Evolutionary conservation across 169 alveolate species (phyloP).

Genomic region (Theileria parva): DNA sequence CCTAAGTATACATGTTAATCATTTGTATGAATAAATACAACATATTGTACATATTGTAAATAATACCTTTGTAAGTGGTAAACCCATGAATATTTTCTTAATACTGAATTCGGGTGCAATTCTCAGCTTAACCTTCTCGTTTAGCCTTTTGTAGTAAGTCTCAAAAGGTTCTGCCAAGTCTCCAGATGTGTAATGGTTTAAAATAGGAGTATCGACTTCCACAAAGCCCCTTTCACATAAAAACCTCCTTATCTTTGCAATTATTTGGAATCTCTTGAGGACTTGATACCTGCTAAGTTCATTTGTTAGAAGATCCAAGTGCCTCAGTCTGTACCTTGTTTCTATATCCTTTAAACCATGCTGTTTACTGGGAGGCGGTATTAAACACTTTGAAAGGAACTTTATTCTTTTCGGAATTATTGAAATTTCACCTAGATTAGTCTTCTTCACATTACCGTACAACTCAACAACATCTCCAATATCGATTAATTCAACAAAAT

Average conservation of each 20-base stretch:
- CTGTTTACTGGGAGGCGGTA: conserved; percentile 93
- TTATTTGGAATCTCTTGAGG: conserved; percentile 79
- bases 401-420: conserved; percentile 87
- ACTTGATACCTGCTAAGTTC: conserved; percentile 80
- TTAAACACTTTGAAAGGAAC: conserved; percentile 92
- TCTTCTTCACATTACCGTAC: conserved; percentile 83
- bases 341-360: conserved; percentile 94
- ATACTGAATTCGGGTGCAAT: conserved; percentile 99
- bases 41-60: conserved; percentile 1
- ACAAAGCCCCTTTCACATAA: conserved; percentile 91
- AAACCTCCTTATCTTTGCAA: conserved; percentile 80
- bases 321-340: conserved; percentile 93
- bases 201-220: conserved; percentile 99
- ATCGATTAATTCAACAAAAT: conserved; percentile 50
- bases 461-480: conserved; percentile 74
- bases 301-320: conserved; percentile 94
- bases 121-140: conserved; percentile 94
- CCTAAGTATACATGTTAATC: conserved; percentile 71
- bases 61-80: conserved; percentile 64
- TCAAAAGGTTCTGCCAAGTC: conserved; percentile 97
- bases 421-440: conserved; percentile 95
- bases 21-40: background rate
- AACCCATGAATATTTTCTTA: conserved; percentile 97
- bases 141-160: conserved; percentile 96
- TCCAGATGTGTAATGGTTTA: conserved; percentile 87